These are phyloP conservation scores for Pleurotus djamor DNA, from an alignment of 768 basidiomycete genomes.

Conservation along the genomic window DNA sequence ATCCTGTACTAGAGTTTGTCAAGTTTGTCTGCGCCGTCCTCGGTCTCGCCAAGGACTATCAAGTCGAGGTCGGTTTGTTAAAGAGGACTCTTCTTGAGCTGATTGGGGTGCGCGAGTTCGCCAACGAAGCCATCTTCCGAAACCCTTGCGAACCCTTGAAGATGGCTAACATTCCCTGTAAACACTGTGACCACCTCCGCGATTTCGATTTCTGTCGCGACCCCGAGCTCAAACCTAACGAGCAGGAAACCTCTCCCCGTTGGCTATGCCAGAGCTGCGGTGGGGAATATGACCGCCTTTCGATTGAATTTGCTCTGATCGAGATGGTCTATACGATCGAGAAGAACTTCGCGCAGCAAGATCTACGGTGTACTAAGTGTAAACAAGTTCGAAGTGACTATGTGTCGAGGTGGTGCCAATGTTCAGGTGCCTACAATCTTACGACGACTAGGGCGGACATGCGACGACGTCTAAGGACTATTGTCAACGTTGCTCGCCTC, in stretches of 20 bases:
- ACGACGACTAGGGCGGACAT: constrained; percentile 73
- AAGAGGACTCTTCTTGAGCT: constrained; percentile 89
- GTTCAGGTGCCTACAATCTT: constrained; percentile 82
- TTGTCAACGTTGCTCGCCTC: constrained; percentile 79
- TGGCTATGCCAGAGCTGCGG: constrained; percentile 76
- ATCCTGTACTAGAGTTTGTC: constrained; percentile 85
- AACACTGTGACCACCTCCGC: constrained; percentile 77
- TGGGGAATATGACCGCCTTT: constrained; percentile 84
- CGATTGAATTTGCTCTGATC: constrained; percentile 86
- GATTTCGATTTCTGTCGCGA: constrained; percentile 98
- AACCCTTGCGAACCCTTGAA: constrained; percentile 92
- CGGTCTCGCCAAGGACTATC: constrained; percentile 73
- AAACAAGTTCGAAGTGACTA: constrained; percentile 90
- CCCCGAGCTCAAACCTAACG: constrained; percentile 69
- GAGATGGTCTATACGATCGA: constrained; percentile 71
- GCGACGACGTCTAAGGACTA: constrained; percentile 70
- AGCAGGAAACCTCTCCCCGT: constrained; percentile 44
- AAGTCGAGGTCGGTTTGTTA: constrained; percentile 84
- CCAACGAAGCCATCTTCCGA: constrained; percentile 78
- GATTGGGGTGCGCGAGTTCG: constrained; percentile 84
- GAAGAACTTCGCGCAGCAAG: constrained; percentile 81
- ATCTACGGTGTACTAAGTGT: constrained; percentile 86
- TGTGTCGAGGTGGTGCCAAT: constrained; percentile 79
- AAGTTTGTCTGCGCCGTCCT: constrained; percentile 87
- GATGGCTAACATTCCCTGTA: constrained; percentile 84